Conservation (phyloP, 1,284 basidiomycete species). For the Stygiomarasmius scandens region DNA sequence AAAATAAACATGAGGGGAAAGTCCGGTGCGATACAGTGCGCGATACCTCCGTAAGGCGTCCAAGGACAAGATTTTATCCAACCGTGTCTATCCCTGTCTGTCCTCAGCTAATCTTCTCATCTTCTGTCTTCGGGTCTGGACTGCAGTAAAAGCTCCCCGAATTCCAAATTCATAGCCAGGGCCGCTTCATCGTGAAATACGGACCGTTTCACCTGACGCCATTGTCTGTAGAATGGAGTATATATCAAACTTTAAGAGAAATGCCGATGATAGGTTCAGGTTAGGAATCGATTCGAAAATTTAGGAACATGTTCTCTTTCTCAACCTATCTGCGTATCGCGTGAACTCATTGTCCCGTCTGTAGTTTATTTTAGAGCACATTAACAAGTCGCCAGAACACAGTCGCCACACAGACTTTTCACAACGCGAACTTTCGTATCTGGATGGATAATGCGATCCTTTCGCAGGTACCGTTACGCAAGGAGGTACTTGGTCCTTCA, state of each 20-base stretch:
- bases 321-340: constrained; percentile 12
- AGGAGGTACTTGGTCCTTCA: no score
- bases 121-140: constrained; percentile 85
- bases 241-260: constrained; percentile 99
- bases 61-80: constrained; percentile 98
- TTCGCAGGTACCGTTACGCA: no score
- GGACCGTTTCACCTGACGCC: constrained; percentile 76
- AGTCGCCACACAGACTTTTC: constrained; percentile 96
- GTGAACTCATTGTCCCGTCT: constrained; percentile 8
- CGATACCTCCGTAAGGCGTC: constrained; percentile 70
- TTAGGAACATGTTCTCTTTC: constrained; percentile 95
- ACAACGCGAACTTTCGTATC: constrained; percentile 96
- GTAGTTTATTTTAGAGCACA: constrained; percentile 82
- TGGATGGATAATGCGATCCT: constrained; percentile 91
- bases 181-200: constrained; percentile 85
- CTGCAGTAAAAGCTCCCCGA: constrained; percentile 70
- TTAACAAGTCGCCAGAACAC: constrained; percentile 91
- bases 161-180: constrained; percentile 84
- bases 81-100: constrained; percentile 90
- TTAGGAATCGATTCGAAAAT: constrained; percentile 96
- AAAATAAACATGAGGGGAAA: no score
- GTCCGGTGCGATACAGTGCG: no score
- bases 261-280: constrained; percentile 95
- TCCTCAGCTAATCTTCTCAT: constrained; percentile 92
- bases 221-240: constrained; percentile 59